phyloP scores from a whole-genome alignment of 495 filamentous ascomycete genomes.

The Darksidea phi region DNA sequence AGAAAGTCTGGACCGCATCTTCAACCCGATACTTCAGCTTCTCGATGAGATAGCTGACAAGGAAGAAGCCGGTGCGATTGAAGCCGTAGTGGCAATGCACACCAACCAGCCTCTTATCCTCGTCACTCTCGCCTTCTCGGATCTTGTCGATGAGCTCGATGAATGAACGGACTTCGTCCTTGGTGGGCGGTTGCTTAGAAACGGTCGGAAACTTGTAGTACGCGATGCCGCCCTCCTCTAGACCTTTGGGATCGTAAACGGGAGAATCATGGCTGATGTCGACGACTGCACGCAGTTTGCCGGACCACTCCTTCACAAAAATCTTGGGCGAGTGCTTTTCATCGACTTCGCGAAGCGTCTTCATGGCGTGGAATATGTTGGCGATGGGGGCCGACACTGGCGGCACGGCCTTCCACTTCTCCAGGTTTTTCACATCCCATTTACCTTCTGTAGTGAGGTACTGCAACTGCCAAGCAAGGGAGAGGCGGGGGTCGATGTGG shows the following conservation, averaged over 20 bases:
- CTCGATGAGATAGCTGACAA: conserved; percentile 90
- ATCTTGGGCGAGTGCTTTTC: conserved; percentile 73
- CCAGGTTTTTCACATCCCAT: conserved; percentile 97
- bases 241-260: conserved; percentile 75
- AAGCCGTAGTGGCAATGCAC: conserved; percentile 97
- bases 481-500: conserved; percentile 73
- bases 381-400: conserved; percentile 77
- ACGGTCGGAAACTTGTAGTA: conserved; percentile 91
- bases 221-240: conserved; percentile 68
- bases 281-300: conserved; percentile 68
- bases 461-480: conserved; percentile 85
- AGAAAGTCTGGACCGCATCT: conserved; percentile 80
- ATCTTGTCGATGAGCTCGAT: conserved; percentile 74
- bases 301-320: conserved; percentile 69
- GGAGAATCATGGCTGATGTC: conserved; percentile 87
- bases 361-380: conserved; percentile 78
- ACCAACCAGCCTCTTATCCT: conserved; percentile 54
- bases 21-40: conserved; percentile 67
- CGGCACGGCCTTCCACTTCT: conserved; percentile 77
- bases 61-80: conserved; percentile 87
- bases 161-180: conserved; percentile 73
- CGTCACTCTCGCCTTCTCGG: conserved; percentile 45
- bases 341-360: conserved; percentile 84
- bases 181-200: conserved; percentile 82
- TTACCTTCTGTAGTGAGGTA: conserved; percentile 84